Evolutionary conservation across 2,329 filamentous ascomycete species (phyloP).

Genomic region (Neocucurbitaria cava): DNA sequence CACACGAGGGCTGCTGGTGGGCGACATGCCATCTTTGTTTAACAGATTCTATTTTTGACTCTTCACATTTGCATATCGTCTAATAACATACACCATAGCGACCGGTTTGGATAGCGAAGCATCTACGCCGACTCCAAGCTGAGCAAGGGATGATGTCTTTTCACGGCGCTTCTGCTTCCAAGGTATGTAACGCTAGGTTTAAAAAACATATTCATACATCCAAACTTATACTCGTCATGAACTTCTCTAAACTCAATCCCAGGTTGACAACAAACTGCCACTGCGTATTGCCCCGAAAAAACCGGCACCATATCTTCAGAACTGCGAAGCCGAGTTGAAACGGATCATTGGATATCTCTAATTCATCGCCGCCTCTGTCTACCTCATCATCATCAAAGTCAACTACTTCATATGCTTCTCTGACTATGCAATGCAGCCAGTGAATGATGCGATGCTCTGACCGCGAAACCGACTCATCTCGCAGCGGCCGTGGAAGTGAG

Average conservation of each 20-base stretch:
- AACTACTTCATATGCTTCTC: slow-evolving; percentile 51
- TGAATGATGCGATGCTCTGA: slow-evolving; percentile 56
- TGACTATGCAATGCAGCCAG: slow-evolving; percentile 57
- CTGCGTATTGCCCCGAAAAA: slow-evolving; percentile 58
- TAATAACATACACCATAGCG: too few relatives aligned
- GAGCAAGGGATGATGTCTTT: too few relatives aligned
- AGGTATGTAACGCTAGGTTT: too few relatives aligned
- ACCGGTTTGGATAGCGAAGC: too few relatives aligned
- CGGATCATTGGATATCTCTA: slow-evolving; percentile 30
- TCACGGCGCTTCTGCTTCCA: too few relatives aligned
- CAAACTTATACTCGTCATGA: slow-evolving; percentile 2
- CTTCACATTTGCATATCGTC: too few relatives aligned
- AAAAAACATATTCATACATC: neutral
- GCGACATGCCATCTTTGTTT: too few relatives aligned
- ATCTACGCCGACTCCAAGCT: too few relatives aligned
- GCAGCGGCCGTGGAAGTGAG: slow-evolving; percentile 30
- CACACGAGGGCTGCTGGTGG: too few relatives aligned
- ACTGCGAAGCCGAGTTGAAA: slow-evolving; percentile 50
- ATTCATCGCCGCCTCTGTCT: slow-evolving; percentile 15
- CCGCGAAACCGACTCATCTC: slow-evolving; percentile 20
- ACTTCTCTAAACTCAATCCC: slow-evolving; percentile 49
- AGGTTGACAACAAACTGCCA: slow-evolving; percentile 59
- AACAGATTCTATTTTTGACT: too few relatives aligned
- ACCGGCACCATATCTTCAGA: slow-evolving; percentile 55
- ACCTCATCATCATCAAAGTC: slow-evolving; percentile 39